phyloP scores from a whole-genome alignment of 208 protist genomes.

The Histomonas meleagridis region DNA sequence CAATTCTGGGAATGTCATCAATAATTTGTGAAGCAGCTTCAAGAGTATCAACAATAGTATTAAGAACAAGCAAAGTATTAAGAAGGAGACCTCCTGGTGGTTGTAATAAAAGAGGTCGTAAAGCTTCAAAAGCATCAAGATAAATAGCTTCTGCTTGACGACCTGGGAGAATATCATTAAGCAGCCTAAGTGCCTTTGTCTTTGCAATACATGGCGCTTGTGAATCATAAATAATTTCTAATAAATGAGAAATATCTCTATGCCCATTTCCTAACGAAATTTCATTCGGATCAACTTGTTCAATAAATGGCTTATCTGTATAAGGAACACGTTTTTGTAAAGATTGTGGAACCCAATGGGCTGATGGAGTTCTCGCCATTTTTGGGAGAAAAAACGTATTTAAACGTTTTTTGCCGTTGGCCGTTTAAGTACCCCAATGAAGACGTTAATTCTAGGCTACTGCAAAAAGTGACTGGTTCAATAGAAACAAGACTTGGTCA shows the following conservation, averaged over 20 bases:
- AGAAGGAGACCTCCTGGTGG: background rate
- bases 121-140: background rate
- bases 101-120: background rate
- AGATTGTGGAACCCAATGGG: background rate
- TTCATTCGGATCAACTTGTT: background rate
- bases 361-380: constrained; percentile 7
- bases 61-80: background rate
- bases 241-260: background rate
- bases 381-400: too few relatives aligned
- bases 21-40: background rate
- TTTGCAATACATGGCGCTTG: background rate
- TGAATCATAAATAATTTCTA: background rate
- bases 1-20: constrained; percentile 14
- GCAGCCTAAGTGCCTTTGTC: background rate
- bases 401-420: too few relatives aligned
- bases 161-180: background rate
- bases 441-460: too few relatives aligned
- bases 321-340: background rate
- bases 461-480: too few relatives aligned
- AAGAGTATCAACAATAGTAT: background rate
- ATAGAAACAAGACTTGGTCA: too few relatives aligned
- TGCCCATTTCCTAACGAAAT: background rate
- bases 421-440: too few relatives aligned
- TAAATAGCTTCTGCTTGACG: background rate
- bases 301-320: constrained; percentile 10